phyloP scores from a whole-genome alignment of 164 flowering plant species.

The Stephania yunnanensis region DNA sequence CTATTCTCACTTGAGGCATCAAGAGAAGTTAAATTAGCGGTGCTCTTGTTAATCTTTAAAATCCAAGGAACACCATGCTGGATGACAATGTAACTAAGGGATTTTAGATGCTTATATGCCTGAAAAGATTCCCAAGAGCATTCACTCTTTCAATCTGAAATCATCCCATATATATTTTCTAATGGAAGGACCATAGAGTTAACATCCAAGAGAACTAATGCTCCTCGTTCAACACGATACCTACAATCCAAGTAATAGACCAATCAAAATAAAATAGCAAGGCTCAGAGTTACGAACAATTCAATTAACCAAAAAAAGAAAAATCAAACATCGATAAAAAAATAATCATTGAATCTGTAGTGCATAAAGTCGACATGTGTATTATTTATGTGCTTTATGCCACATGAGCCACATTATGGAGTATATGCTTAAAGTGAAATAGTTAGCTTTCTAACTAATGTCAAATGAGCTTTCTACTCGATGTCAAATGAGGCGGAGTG shows the following conservation, averaged over 20 bases:
- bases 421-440: too few species aligned
- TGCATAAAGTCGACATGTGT: too few species aligned
- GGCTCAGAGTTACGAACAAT: neutral
- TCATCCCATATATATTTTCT: conserved; percentile 39
- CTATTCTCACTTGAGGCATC: conserved; percentile 12
- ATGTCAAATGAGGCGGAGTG: too few species aligned
- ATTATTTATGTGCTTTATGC: too few species aligned
- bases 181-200: conserved; percentile 30
- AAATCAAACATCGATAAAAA: neutral
- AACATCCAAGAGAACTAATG: conserved; percentile 41
- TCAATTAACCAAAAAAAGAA: neutral
- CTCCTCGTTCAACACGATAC: conserved; percentile 67
- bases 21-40: conserved; percentile 8
- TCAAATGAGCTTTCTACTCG: too few species aligned
- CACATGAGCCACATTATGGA: too few species aligned
- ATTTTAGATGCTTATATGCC: conserved; percentile 64
- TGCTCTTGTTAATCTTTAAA: conserved; percentile 30
- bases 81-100: conserved; percentile 72
- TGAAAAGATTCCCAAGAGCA: conserved; percentile 65
- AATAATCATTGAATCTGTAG: neutral
- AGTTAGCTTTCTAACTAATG: too few species aligned
- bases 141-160: conserved; percentile 39
- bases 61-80: conserved; percentile 65
- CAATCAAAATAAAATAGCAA: neutral
- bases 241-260: conserved; percentile 22